Percentiles rank a stretch among this genome's conserved stretches.
Evolutionary conservation across 495 filamentous ascomycete species (phyloP).

Genomic region (Aspergillus avenaceus): DNA sequence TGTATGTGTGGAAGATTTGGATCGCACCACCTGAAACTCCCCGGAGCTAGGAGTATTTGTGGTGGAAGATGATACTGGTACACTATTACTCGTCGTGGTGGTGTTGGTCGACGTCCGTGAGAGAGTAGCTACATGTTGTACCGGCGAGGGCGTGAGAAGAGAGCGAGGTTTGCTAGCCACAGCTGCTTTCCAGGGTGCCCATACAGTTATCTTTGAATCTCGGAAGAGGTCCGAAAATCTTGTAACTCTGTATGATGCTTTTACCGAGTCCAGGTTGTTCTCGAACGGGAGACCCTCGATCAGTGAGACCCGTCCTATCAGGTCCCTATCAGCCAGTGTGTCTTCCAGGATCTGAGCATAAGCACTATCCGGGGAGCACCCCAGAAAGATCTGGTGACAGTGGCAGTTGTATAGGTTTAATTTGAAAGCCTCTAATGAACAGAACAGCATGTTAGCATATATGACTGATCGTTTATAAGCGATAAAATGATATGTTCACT

Average conservation of each 20-base stretch:
- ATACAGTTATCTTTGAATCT: constrained; percentile 50
- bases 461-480: background rate
- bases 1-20: constrained; percentile 48
- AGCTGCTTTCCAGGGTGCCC: constrained; percentile 34
- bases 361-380: constrained; percentile 70
- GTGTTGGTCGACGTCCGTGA: constrained; percentile 41
- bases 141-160: constrained; percentile 40
- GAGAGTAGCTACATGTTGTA: constrained; percentile 31
- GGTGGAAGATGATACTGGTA: constrained; percentile 27
- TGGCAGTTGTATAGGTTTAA: constrained; percentile 63
- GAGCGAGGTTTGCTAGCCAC: constrained; percentile 31
- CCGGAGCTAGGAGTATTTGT: constrained; percentile 28
- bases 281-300: constrained; percentile 72
- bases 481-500: background rate
- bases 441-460: constrained; percentile 8
- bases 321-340: constrained; percentile 48
- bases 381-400: constrained; percentile 78
- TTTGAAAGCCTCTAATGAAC: constrained; percentile 62
- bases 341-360: constrained; percentile 68
- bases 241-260: constrained; percentile 52
- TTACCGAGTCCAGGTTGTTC: constrained; percentile 53
- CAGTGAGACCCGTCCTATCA: constrained; percentile 60
- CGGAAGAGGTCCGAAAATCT: constrained; percentile 67
- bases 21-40: constrained; percentile 42
- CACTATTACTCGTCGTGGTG: constrained; percentile 33